These are phyloP conservation scores for Lizonia empirigonia DNA, from an alignment of 2,329 filamentous ascomycete species.

Conservation along the genomic window DNA sequence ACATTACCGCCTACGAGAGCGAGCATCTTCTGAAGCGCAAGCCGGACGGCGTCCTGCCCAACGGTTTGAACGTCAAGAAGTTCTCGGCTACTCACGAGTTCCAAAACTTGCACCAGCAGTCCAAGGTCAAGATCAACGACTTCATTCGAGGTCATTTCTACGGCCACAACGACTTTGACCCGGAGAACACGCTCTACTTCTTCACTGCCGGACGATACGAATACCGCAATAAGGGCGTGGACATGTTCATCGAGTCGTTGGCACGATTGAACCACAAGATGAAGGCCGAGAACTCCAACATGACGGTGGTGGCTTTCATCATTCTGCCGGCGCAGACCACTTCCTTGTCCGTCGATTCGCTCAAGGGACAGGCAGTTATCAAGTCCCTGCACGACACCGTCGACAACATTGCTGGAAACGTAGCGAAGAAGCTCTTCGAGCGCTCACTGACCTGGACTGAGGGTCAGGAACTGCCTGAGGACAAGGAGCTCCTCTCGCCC, in stretches of 20 bases:
- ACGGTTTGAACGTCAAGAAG: slow-evolving; percentile 97
- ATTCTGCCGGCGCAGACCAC: slow-evolving; percentile 98
- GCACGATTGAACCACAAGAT: slow-evolving; percentile 93
- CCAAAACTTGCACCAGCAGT: slow-evolving; percentile 94
- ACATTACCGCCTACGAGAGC: slow-evolving; percentile 97
- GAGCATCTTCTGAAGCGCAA: slow-evolving; percentile 97
- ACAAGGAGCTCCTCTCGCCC: slow-evolving; percentile 91
- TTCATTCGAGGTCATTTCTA: slow-evolving; percentile 99
- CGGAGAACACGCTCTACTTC: slow-evolving; percentile 95
- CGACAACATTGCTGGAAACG: slow-evolving; percentile 88
- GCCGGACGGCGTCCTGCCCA: slow-evolving; percentile 93
- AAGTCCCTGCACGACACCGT: slow-evolving; percentile 94
- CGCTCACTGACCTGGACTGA: slow-evolving; percentile 95
- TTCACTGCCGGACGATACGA: slow-evolving; percentile 98
- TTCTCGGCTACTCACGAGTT: slow-evolving; percentile 99
- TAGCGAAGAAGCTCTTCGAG: slow-evolving; percentile 93
- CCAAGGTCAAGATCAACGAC: slow-evolving; percentile 97
- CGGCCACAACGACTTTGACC: slow-evolving; percentile 95
- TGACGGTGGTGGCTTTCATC: slow-evolving; percentile 94
- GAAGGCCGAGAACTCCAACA: slow-evolving; percentile 83
- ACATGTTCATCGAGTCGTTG: slow-evolving; percentile 98
- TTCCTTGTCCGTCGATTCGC: slow-evolving; percentile 90
- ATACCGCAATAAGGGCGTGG: slow-evolving; percentile 97
- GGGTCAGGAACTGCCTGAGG: slow-evolving; percentile 88
- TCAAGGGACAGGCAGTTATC: slow-evolving; percentile 96